Conservation (phyloP, 2,329 filamentous ascomycete genomes). For the Fonsecaea monophora region DNA sequence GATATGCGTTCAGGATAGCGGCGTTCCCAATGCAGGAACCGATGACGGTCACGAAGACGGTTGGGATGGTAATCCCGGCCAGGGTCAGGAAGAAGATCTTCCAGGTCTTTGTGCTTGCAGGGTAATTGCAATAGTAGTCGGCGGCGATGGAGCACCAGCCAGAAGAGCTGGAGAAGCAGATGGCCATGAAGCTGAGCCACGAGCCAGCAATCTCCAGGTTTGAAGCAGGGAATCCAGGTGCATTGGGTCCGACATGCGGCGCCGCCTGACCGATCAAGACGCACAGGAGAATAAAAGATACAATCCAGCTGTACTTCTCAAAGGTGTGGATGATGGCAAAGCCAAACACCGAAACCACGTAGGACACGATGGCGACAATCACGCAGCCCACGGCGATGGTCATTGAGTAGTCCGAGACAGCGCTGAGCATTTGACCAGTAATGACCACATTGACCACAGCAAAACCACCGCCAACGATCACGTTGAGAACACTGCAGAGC, state of each 20-base stretch:
- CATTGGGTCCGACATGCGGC: conserved; percentile 51
- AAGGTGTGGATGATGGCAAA: conserved; percentile 43
- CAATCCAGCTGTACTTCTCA: conserved; percentile 44
- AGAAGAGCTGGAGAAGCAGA: conserved; percentile 37
- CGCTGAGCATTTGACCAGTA: conserved; percentile 46
- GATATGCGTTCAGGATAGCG: conserved; percentile 45
- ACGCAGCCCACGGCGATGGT: conserved; percentile 43
- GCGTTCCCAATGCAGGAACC: conserved; percentile 53
- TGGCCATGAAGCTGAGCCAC: conserved; percentile 39
- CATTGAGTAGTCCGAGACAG: conserved; percentile 46
- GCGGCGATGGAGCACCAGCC: conserved; percentile 40
- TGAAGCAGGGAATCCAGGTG: conserved; percentile 42
- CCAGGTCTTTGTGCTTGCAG: conserved; percentile 33
- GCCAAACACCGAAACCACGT: conserved; percentile 43
- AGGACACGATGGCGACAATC: conserved; percentile 44
- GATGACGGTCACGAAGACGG: conserved; percentile 52
- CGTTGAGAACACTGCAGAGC: conserved; percentile 43
- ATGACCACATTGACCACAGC: conserved; percentile 46
- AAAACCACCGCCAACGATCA: conserved; percentile 43
- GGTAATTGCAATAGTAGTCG: conserved; percentile 41
- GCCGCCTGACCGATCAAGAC: conserved; percentile 58
- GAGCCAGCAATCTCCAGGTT: conserved; percentile 46
- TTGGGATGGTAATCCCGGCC: conserved; percentile 33
- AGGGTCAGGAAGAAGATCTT: conserved; percentile 38
- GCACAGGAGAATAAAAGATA: conserved; percentile 48